Evolutionary conservation across 2,329 filamentous ascomycete species (phyloP), one percentile per base, ranked within the genome.

Genomic region (Mycogone perniciosa): DNA sequence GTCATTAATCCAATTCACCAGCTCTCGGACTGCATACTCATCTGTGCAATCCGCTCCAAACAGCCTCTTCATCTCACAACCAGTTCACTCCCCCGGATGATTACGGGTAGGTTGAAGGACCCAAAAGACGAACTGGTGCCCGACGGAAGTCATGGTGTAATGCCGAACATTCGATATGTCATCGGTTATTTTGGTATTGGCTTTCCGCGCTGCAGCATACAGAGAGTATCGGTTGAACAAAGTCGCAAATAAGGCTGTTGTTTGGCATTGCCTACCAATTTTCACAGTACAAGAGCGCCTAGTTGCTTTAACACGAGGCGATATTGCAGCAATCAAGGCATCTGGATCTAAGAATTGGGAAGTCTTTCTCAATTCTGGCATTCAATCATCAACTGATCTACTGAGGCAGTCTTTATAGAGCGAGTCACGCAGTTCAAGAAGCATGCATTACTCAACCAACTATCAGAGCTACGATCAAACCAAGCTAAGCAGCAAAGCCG

Each of bases 281-380:
- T 56, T 58, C 46, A 30, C 30, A 4, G n/a, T n/a, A n/a, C n/a
- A n/a, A n/a, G n/a, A n/a, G n/a, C n/a, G n/a, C n/a, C n/a, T n/a
- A n/a, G n/a, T n/a, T n/a, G n/a, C n/a, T n/a, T n/a, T n/a, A n/a
- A n/a, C n/a, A n/a, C n/a, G n/a, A n/a, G n/a, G n/a, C n/a, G 8
- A 4, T 2, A 47, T 11, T 26, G 6, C 9, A 35, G 30, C 1
- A n/a, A 31, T 51, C n/a, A n/a, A n/a, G n/a, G 6, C 1, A 30
- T 26, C 10, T 27, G 42, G 34, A 9, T 11, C 38, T 2, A 47
- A 44, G 40, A 42, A 34, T 27, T 58, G 48, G 56, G 46, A 55
- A 5, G 44, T 56, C 30, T 60, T 60, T 60, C 54, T 46, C 10
- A 31, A 5, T 46, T n/a, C 31, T 61, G 49, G 57, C 44, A 60